Base-by-base conservation (phyloP, 805 yeast genomes). In the Zygoascus flipseniorum region DNA sequence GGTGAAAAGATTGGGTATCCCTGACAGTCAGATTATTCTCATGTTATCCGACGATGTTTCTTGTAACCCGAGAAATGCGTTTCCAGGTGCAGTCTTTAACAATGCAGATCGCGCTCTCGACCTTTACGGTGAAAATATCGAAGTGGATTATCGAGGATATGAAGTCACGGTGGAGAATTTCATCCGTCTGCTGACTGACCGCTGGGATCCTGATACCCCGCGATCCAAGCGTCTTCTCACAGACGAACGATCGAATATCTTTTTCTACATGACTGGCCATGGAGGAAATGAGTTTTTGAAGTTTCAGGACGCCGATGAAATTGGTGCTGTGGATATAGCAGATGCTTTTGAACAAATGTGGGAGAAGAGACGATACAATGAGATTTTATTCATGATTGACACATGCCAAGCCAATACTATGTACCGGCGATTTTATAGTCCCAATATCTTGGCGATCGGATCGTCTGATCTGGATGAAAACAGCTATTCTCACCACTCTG, bases 361-460 rank as follows among this genome's bases (percentile, higher is more conserved):
- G 72, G 96, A 92, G 67, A 90, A 90, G 79, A 86, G 86, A 61
- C 77, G 99, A 53, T 93, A 93, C 73, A 89, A 90, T 62, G 98
- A 93, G 72, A 86, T 93, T 35, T 82, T 93, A 65, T 93, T 93
- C 71, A 93, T 93, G 98, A 86, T 93, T 58, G 99, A 93, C 69
- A 93, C 99, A 0, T 93, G 99, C 66, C 99, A 93, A 73, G 99
- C 99, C 26, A 93, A 92, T 70, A 89, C 99, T 14, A 92, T 93
- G 99, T 93, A 86, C 71, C 84, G 95, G 54, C 80, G 85, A 64
- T 82, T 92, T 65, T 89, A 89, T 66, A 85, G 96, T 9, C 98
- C 99, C 35, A 89, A 93, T 66, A 81, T 93, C 47, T 70, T 93
- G 51, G 88, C 97, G 1, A 95, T 92, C 37, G 99, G 99, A 0